These are phyloP conservation scores for Vachellia collinsii DNA, from an alignment of 306 rosid genomes.

Conservation along the genomic window DNA sequence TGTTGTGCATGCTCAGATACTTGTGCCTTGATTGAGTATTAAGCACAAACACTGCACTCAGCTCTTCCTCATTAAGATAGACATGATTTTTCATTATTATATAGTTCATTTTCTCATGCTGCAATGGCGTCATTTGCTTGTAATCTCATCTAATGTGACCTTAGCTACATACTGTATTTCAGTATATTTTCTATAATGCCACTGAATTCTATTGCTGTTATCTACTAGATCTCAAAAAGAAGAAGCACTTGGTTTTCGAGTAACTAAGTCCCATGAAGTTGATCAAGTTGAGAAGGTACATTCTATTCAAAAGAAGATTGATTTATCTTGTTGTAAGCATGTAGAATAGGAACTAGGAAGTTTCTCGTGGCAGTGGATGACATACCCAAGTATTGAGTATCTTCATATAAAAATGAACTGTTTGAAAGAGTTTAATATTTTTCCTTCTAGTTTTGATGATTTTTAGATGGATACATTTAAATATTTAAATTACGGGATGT, in stretches of 20 bases:
- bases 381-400: not conserved
- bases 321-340: constrained; percentile 22
- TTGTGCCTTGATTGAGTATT: constrained; percentile 23
- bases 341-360: constrained; percentile 5
- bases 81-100: not conserved
- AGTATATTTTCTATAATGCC: not conserved
- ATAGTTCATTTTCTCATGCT: not conserved
- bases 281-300: constrained; percentile 81
- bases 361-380: constrained; percentile 1
- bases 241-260: constrained; percentile 81
- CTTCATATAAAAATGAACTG: not conserved
- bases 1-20: constrained; percentile 12
- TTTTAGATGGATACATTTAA: constrained; percentile 8
- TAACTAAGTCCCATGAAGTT: constrained; percentile 71
- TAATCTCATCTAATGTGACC: constrained; percentile 28
- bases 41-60: constrained; percentile 9
- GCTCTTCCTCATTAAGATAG: not conserved
- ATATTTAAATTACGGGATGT: not conserved
- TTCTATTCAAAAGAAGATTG: constrained; percentile 33
- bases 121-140: not conserved
- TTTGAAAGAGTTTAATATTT: not conserved
- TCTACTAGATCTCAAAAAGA: constrained; percentile 76
- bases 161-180: constrained; percentile 18
- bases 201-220: constrained; percentile 28
- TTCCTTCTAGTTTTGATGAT: not conserved